Conservation (phyloP, 768 basidiomycete genomes). For the Auricularia sp. region DNA sequence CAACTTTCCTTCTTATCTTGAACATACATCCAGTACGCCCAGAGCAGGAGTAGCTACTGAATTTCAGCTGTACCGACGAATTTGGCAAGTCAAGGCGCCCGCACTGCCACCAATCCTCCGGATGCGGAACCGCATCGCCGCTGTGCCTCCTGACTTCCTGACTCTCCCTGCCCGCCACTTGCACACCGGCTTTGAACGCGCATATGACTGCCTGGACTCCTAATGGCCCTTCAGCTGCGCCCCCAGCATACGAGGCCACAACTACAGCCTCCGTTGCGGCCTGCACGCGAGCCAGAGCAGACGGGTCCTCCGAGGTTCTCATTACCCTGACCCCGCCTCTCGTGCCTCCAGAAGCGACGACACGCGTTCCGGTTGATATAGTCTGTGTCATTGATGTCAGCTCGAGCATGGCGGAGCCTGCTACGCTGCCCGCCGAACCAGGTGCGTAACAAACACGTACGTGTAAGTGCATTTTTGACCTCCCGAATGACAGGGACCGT, state of each 20-base stretch:
- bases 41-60: no score
- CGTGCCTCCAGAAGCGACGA: not conserved
- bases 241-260: not conserved
- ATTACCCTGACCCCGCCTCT: not conserved
- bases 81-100: no score
- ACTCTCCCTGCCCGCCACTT: no score
- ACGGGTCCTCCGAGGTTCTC: not conserved
- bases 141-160: no score
- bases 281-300: not conserved
- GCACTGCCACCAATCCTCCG: no score
- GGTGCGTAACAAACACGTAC: not conserved
- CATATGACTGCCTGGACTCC: not conserved
- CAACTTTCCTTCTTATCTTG: no score
- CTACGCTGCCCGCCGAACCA: constrained; percentile 9
- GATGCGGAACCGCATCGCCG: no score
- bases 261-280: not conserved
- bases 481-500: not conserved
- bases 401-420: constrained; percentile 9
- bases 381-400: constrained; percentile 11
- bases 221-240: not conserved
- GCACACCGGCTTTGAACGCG: no score
- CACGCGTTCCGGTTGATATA: constrained; percentile 11
- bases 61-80: no score
- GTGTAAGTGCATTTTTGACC: not conserved
- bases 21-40: no score